Percentiles rank a stretch among this genome's conserved stretches.
phyloP scores from a whole-genome alignment of 495 filamentous ascomycete genomes.

The Penicillium cosmopolitanum region DNA sequence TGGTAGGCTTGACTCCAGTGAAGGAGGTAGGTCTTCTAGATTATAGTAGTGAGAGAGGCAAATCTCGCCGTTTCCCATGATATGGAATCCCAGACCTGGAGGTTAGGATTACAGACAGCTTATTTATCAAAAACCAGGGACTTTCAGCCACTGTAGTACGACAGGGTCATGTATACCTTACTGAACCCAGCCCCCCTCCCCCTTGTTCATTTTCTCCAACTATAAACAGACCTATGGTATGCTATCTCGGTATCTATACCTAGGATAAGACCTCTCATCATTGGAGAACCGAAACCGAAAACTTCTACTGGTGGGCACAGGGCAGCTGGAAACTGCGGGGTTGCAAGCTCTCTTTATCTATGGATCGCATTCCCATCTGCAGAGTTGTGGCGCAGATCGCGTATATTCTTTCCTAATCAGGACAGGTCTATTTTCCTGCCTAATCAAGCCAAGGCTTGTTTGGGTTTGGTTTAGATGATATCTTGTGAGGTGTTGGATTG shows the following conservation, averaged over 20 bases:
- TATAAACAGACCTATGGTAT: background rate
- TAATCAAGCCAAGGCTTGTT: background rate
- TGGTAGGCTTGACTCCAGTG: background rate
- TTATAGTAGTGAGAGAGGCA: background rate
- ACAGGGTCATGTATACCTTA: background rate
- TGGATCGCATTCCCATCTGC: slow-evolving; percentile 7
- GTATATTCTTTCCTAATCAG: background rate
- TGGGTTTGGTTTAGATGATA: background rate
- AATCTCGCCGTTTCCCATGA: too few relatives aligned
- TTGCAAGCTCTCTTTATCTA: background rate
- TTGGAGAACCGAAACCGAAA: background rate
- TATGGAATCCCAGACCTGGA: background rate
- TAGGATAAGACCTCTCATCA: background rate
- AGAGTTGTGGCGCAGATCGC: slow-evolving; percentile 6
- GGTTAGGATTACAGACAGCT: background rate
- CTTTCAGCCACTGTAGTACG: background rate
- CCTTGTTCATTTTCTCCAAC: background rate
- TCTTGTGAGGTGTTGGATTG: background rate
- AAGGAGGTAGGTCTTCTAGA: background rate
- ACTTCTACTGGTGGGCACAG: slow-evolving; percentile 1
- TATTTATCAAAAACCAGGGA: background rate
- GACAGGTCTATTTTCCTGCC: background rate
- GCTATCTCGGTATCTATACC: background rate
- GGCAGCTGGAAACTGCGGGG: slow-evolving; percentile 4
- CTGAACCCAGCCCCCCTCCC: background rate